Percentiles rank a stretch among this genome's conserved stretches.
These are phyloP conservation scores for Euclidium syriacum DNA, from an alignment of 345 rosid species.

Conservation along the genomic window DNA sequence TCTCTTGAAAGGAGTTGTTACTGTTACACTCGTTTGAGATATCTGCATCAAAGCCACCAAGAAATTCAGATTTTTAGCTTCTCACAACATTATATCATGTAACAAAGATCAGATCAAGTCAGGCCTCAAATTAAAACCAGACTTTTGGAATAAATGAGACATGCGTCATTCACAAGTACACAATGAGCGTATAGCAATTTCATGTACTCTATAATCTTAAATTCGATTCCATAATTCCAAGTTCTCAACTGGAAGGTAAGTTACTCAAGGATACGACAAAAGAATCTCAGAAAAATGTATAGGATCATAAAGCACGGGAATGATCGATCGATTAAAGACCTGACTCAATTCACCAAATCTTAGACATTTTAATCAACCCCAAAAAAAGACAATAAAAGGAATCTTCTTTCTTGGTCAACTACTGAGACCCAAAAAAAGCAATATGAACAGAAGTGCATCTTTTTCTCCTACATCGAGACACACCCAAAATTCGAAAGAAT, in stretches of 20 bases:
- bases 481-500: constrained; percentile 8
- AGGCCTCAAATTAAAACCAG: neutral
- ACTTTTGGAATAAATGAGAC: neutral
- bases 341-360: neutral
- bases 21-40: constrained; percentile 26
- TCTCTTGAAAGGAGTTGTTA: constrained; percentile 40
- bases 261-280: neutral
- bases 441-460: constrained; percentile 18
- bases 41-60: constrained; percentile 31
- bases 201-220: neutral
- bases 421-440: constrained; percentile 6
- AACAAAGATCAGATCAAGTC: neutral
- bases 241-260: neutral
- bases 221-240: neutral
- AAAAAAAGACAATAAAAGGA: neutral
- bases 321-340: neutral
- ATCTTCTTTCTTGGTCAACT: constrained; percentile 21
- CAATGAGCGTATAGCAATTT: neutral
- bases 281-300: neutral
- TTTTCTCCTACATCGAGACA: constrained; percentile 24
- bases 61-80: neutral
- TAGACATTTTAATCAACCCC: neutral
- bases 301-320: neutral
- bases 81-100: neutral
- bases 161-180: neutral